Evolutionary conservation across 352 stramenopile species (phyloP).

Genomic region (Phytopythium ostracodes): DNA sequence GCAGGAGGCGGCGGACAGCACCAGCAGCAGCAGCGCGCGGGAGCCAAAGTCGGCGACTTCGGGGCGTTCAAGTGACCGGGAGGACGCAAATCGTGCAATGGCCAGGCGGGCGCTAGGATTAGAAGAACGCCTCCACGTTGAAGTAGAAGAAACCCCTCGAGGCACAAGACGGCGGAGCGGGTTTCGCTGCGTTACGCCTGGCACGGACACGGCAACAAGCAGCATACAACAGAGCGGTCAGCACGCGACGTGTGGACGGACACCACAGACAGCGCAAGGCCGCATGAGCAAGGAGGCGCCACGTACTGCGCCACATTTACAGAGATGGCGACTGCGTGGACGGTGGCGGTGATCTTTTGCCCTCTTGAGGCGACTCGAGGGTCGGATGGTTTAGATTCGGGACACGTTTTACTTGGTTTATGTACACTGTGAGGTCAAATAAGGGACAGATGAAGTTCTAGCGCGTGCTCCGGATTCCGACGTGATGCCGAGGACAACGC

Average conservation of each 20-base stretch:
- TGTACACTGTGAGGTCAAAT: constrained; percentile 6
- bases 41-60: constrained; percentile 3
- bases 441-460: background rate
- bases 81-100: background rate
- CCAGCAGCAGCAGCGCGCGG: constrained; percentile 17
- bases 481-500: constrained; percentile 5
- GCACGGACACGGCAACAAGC: background rate
- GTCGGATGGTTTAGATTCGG: background rate
- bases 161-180: constrained; percentile 16
- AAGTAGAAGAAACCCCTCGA: background rate
- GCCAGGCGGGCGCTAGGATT: background rate
- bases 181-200: constrained; percentile 20
- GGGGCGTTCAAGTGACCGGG: background rate
- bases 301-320: constrained; percentile 28
- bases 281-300: too few species aligned
- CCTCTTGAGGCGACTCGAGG: background rate
- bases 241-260: background rate
- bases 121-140: background rate
- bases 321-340: constrained; percentile 6
- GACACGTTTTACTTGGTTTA: constrained; percentile 10
- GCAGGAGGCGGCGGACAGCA: constrained; percentile 15
- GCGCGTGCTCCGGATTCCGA: constrained; percentile 10
- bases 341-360: background rate
- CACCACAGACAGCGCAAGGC: background rate
- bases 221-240: background rate